Percentiles rank a stretch among this genome's conserved stretches.
These are phyloP conservation scores for Xylaria castorea DNA, from an alignment of 495 filamentous ascomycete species.

Conservation along the genomic window DNA sequence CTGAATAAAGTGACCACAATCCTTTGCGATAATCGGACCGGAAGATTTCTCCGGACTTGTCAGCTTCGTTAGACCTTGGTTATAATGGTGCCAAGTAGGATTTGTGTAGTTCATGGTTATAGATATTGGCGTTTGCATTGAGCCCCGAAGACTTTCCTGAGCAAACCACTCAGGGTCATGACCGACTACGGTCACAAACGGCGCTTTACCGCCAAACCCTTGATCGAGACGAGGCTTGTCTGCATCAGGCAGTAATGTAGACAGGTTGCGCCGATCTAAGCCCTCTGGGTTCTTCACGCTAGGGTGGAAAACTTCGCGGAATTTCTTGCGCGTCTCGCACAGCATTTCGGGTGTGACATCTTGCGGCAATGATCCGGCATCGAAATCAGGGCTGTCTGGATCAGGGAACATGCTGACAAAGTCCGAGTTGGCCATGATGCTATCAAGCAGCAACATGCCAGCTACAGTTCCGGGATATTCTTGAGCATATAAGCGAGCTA, in stretches of 20 bases:
- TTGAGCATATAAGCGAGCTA: constrained; percentile 63
- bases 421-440: constrained; percentile 66
- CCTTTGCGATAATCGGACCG: constrained; percentile 59
- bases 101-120: constrained; percentile 61
- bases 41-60: constrained; percentile 47
- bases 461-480: constrained; percentile 52
- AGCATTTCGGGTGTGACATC: constrained; percentile 56
- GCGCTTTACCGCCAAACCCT: constrained; percentile 44
- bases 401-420: constrained; percentile 66
- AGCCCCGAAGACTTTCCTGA: constrained; percentile 50
- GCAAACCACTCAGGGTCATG: constrained; percentile 68
- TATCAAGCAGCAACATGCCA: constrained; percentile 65
- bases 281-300: constrained; percentile 61
- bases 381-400: constrained; percentile 59
- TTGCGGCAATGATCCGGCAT: constrained; percentile 47
- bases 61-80: constrained; percentile 59
- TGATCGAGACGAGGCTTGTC: constrained; percentile 54
- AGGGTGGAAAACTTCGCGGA: constrained; percentile 57
- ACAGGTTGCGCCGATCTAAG: constrained; percentile 58
- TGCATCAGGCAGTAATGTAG: constrained; percentile 56
- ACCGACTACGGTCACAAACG: constrained; percentile 62
- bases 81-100: constrained; percentile 63
- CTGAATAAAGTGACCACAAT: constrained; percentile 69
- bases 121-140: constrained; percentile 46
- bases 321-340: constrained; percentile 49